These are phyloP conservation scores for Albatrellus sp. DNA, from an alignment of 1,284 basidiomycete genomes.

Conservation along the genomic window DNA sequence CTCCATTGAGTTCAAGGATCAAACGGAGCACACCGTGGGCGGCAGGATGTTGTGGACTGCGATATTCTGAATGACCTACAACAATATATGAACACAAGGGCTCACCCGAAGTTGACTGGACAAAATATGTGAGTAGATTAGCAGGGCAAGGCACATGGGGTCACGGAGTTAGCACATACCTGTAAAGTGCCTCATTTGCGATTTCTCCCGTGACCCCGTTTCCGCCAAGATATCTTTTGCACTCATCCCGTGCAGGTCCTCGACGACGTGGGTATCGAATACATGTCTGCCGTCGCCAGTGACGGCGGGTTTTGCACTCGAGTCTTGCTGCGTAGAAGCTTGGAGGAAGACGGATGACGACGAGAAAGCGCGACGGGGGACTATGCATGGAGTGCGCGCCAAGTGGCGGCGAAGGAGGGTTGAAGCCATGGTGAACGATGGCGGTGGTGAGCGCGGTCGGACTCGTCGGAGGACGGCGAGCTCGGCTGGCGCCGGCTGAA, in stretches of 20 bases:
- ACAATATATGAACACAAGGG: background rate
- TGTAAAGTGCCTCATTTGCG: conserved; percentile 87
- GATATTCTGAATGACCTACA: background rate
- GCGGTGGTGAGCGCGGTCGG: conserved; percentile 1
- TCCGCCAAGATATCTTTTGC: conserved; percentile 73
- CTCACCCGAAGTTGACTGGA: conserved; percentile 82
- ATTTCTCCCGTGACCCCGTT: conserved; percentile 58
- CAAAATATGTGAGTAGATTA: background rate
- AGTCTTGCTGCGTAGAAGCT: conserved; percentile 11
- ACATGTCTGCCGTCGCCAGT: conserved; percentile 28
- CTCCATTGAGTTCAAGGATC: conserved; percentile 96
- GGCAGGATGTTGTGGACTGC: conserved; percentile 91
- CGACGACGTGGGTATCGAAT: conserved; percentile 61
- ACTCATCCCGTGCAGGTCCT: conserved; percentile 69
- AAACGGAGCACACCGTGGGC: conserved; percentile 97
- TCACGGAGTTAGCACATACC: conserved; percentile 33
- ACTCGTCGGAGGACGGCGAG: conserved; percentile 3
- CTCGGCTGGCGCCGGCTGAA: conserved; percentile 4
- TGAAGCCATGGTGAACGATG: conserved; percentile 34
- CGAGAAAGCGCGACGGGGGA: conserved; percentile 15
- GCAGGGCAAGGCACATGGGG: conserved; percentile 3
- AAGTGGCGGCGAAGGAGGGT: conserved; percentile 36
- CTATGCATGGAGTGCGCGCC: conserved; percentile 18
- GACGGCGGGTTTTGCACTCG: conserved; percentile 4
- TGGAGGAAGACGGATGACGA: conserved; percentile 14